These are phyloP conservation scores for Magnusiomyces clavatus DNA, from an alignment of 1,139 yeast genomes.

Conservation along the genomic window DNA sequence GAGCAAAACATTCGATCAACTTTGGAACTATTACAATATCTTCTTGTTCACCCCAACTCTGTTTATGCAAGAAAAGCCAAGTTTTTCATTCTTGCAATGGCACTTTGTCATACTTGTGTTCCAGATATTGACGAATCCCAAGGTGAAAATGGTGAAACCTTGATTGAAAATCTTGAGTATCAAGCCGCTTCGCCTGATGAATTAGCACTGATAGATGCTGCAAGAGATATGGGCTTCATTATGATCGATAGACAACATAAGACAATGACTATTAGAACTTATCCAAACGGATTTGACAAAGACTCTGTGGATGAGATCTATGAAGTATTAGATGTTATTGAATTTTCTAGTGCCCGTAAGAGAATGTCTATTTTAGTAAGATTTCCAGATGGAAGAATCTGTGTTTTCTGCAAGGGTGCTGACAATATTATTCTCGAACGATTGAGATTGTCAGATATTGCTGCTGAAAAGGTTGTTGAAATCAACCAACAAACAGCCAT, in stretches of 20 bases:
- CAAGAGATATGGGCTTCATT: conserved; percentile 86
- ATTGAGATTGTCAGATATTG: conserved; percentile 49
- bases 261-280: conserved; percentile 58
- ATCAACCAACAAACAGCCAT: conserved; percentile 51
- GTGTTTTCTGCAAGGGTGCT: conserved; percentile 89
- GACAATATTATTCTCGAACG: conserved; percentile 85
- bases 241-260: conserved; percentile 61
- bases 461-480: conserved; percentile 54
- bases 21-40: conserved; percentile 54
- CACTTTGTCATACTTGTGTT: conserved; percentile 83
- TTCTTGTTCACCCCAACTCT: conserved; percentile 66
- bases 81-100: conserved; percentile 71
- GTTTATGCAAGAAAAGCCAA: conserved; percentile 64
- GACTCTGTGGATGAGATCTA: conserved; percentile 60
- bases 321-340: conserved; percentile 70
- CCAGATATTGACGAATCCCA: conserved; percentile 45
- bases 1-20: conserved; percentile 41
- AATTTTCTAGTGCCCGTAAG: conserved; percentile 80
- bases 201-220: conserved; percentile 86
- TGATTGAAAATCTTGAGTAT: conserved; percentile 50
- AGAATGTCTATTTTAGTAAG: conserved; percentile 85
- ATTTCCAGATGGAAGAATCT: conserved; percentile 72
- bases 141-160: conserved; percentile 33
- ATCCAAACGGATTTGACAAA: conserved; percentile 72
- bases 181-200: conserved; percentile 98